phyloP scores from a whole-genome alignment of 495 filamentous ascomycete species.

The Talaromyces proteolyticus region DNA sequence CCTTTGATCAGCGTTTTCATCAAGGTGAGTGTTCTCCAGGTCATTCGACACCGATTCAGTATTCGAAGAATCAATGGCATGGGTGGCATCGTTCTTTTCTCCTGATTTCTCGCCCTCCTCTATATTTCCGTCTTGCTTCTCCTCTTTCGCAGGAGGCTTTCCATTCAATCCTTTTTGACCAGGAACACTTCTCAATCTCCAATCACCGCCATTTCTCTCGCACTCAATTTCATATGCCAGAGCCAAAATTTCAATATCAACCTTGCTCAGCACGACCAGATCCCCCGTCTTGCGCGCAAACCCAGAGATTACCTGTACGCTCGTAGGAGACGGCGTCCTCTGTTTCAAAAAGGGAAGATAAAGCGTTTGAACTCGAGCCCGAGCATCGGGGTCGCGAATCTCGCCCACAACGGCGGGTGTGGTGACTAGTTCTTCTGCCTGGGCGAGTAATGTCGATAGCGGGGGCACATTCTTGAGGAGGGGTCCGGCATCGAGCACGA shows the following conservation, averaged over 20 bases:
- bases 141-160: conserved; percentile 46
- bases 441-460: conserved; percentile 67
- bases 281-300: conserved; percentile 91
- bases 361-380: conserved; percentile 72
- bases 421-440: conserved; percentile 74
- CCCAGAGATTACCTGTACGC: conserved; percentile 70
- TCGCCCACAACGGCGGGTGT: conserved; percentile 83
- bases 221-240: conserved; percentile 88
- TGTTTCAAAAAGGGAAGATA: conserved; percentile 79
- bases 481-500: conserved; percentile 86
- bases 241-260: conserved; percentile 84
- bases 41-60: conserved; percentile 24
- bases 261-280: conserved; percentile 73
- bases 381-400: conserved; percentile 79
- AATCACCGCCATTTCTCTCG: conserved; percentile 76
- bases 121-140: conserved; percentile 19
- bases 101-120: conserved; percentile 9
- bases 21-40: not conserved
- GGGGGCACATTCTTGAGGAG: conserved; percentile 84
- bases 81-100: conserved; percentile 11
- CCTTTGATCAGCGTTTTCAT: conserved; percentile 7
- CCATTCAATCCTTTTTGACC: conserved; percentile 74
- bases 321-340: conserved; percentile 64
- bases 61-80: conserved; percentile 6
- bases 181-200: conserved; percentile 70